These are phyloP conservation scores for Capronia americana DNA, from an alignment of 2,329 filamentous ascomycete genomes.

Conservation along the genomic window DNA sequence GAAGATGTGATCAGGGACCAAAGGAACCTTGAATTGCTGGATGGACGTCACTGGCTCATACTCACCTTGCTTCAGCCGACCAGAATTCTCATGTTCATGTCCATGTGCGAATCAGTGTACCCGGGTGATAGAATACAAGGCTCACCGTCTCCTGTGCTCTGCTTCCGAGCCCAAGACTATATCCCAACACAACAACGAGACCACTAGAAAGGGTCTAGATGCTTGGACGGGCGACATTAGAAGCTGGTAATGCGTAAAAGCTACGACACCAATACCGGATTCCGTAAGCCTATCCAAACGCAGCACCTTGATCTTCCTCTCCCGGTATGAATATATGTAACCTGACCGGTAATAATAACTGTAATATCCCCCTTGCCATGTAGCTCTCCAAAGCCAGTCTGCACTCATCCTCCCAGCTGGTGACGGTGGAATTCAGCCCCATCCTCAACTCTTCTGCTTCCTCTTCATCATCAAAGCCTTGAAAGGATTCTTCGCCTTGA, in stretches of 20 bases:
- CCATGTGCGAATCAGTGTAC: no score
- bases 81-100: no score
- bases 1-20: no score
- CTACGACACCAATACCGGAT: background rate
- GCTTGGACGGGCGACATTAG: background rate
- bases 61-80: no score
- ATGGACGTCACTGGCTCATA: no score
- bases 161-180: background rate
- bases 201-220: no score
- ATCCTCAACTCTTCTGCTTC: slow-evolving; percentile 12
- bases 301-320: background rate
- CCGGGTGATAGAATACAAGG: no score
- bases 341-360: background rate
- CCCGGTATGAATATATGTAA: background rate
- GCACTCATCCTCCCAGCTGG: background rate
- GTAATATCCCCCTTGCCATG: background rate
- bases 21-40: background rate
- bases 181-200: no score
- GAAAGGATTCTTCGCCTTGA: slow-evolving; percentile 37
- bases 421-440: background rate
- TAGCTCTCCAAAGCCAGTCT: background rate
- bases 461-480: slow-evolving; percentile 29
- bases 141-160: no score
- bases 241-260: background rate
- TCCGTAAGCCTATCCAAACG: background rate